Base-by-base conservation (phyloP, 2,329 filamentous ascomycete genomes). In the Gyromitra esculenta region DNA sequence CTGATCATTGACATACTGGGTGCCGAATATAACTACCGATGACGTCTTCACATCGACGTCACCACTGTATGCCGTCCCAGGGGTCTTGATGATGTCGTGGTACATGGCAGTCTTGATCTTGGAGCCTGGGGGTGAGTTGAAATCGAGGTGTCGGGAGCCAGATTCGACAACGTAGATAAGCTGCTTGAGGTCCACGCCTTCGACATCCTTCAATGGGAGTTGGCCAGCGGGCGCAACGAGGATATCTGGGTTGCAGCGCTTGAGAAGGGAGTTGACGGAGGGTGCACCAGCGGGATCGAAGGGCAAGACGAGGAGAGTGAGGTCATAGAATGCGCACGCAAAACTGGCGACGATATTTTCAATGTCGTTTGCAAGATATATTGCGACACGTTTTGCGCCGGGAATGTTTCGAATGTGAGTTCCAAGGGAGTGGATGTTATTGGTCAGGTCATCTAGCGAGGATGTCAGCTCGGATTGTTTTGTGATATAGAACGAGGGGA, bases 81-180 rank as follows among this genome's bases (percentile, higher is more conserved):
- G 88, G 79, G 87, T 87, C 77, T 91, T 89, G 35, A 97, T 85
- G 68, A 98, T 88, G 76, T 97, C 92, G 81, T 97, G 92, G 94
- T 95, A 99, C 13, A 95, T 96, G n/a, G 90, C 89, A 15, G 97
- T 92, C 72, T 92, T 92, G 77, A 97, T 87, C 77, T 87, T 90
- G n/a, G 78, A 77, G 18, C 75, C 78, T 4, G 77, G 73, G 25
- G 80, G 74, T 37, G 74, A 73, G 25, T 78, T 94, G 94, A 95
- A 99, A 84, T 97, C 94, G 87, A 99, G 91, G 82, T 98, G 95
- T 80, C 90, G 89, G 85, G 91, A 97, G 54, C 93, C 93, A 81
- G 93, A 89, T 81, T 97, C 95, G 4, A 96, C 93, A 11, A 97
- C 94, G 93, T 94, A 98, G 80, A 97, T 88, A 41, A 97, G 87